Evolutionary conservation across 106 monocot genomes (phyloP).

Genomic region (Cymbidium sinense): DNA sequence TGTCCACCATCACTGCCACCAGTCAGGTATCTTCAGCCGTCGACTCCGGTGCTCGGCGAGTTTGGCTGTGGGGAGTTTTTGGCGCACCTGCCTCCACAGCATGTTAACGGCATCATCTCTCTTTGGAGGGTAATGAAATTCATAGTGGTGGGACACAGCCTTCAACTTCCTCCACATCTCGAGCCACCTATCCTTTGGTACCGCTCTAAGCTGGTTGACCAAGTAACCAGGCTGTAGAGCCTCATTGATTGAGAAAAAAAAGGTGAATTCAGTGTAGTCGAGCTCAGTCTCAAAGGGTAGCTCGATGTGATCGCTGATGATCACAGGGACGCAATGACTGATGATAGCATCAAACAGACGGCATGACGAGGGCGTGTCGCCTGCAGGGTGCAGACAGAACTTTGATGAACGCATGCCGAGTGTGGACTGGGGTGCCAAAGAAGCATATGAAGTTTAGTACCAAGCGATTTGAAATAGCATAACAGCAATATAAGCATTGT

Average conservation of each 20-base stretch:
- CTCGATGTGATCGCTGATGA: slow-evolving; percentile 81
- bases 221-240: slow-evolving; percentile 56
- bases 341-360: slow-evolving; percentile 92
- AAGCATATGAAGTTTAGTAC: neutral
- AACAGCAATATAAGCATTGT: too few species aligned
- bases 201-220: slow-evolving; percentile 42
- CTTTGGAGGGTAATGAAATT: slow-evolving; percentile 63
- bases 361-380: slow-evolving; percentile 95
- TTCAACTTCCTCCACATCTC: slow-evolving; percentile 78
- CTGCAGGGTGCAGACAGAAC: slow-evolving; percentile 93
- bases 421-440: slow-evolving; percentile 43
- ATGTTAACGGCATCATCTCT: slow-evolving; percentile 83
- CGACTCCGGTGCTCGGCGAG: slow-evolving; percentile 57
- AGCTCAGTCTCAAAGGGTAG: slow-evolving; percentile 90
- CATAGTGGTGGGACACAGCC: slow-evolving; percentile 60
- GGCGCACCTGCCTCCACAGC: slow-evolving; percentile 78
- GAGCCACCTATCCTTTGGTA: slow-evolving; percentile 60
- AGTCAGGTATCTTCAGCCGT: slow-evolving; percentile 82
- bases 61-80: slow-evolving; percentile 62
- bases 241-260: slow-evolving; percentile 72
- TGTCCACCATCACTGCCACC: slow-evolving; percentile 49
- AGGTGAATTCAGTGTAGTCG: slow-evolving; percentile 69
- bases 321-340: slow-evolving; percentile 91
- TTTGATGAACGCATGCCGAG: slow-evolving; percentile 87
- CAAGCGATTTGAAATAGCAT: neutral